phyloP scores from a whole-genome alignment of 345 rosid genomes.

The Rubroshorea leprosula region DNA sequence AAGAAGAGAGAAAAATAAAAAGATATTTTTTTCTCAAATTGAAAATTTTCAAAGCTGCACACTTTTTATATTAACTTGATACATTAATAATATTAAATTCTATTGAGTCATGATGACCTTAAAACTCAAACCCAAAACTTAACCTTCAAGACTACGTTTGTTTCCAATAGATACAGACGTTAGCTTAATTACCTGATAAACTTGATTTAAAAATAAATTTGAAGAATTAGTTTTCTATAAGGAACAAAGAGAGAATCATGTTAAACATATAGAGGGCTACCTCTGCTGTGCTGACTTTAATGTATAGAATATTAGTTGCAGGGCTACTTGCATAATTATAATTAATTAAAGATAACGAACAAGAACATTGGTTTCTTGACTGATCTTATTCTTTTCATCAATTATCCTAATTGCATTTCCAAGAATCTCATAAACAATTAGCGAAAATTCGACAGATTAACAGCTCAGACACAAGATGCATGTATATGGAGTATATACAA shows the following conservation, averaged over 20 bases:
- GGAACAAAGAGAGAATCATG: neutral
- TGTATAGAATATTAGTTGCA: no score
- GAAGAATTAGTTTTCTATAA: neutral
- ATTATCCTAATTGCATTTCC: conserved; percentile 23
- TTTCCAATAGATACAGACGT: no score
- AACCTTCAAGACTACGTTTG: no score
- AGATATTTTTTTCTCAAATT: no score
- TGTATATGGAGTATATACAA: neutral
- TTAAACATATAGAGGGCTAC: neutral
- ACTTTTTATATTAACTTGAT: no score
- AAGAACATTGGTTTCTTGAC: conserved; percentile 17
- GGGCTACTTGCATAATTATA: neutral
- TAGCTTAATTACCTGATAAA: neutral
- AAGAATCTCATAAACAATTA: conserved; percentile 8
- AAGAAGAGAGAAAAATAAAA: no score
- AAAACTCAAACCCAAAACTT: no score
- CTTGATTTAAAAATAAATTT: neutral
- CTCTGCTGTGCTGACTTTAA: no score
- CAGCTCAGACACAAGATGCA: neutral
- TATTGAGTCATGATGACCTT: no score
- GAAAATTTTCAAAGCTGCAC: no score
- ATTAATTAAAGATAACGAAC: conserved; percentile 13
- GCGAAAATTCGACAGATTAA: neutral
- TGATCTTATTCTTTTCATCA: conserved; percentile 14
- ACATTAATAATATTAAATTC: no score